phyloP scores from a whole-genome alignment of 106 monocot species.

The Acorus gramineus region DNA sequence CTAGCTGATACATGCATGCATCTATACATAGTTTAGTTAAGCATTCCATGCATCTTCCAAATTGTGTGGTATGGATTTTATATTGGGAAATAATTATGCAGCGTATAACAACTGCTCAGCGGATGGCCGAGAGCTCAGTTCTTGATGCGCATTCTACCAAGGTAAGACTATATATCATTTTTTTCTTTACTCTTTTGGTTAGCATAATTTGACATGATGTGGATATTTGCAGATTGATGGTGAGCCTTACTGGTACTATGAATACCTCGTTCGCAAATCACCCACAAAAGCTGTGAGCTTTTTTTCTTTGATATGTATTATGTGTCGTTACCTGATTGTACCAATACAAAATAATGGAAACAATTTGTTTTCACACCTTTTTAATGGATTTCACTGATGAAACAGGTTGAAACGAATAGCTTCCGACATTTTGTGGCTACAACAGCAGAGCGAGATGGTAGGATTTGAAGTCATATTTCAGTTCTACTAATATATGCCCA shows the following conservation, averaged over 20 bases:
- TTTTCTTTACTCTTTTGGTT: not conserved
- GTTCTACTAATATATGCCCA: not conserved
- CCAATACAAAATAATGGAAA: not conserved
- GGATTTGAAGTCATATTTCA: not conserved
- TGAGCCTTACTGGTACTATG: slow-evolving; percentile 87
- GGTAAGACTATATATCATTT: slow-evolving; percentile 26
- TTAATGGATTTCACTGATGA: slow-evolving; percentile 5
- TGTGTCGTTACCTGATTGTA: no score
- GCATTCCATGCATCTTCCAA: no score
- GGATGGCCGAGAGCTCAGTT: slow-evolving; percentile 85
- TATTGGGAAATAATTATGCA: slow-evolving; percentile 19
- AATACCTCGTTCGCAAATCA: slow-evolving; percentile 91
- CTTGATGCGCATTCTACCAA: slow-evolving; percentile 58
- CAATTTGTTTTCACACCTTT: not conserved
- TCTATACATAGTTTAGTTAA: no score
- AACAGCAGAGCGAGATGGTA: slow-evolving; percentile 95
- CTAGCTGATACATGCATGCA: no score
- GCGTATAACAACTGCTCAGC: slow-evolving; percentile 65
- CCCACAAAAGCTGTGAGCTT: slow-evolving; percentile 75
- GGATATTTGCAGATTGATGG: slow-evolving; percentile 56
- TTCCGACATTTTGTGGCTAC: slow-evolving; percentile 71
- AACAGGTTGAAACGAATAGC: slow-evolving; percentile 48
- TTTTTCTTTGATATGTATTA: not conserved
- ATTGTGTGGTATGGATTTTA: no score
- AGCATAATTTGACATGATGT: not conserved